These are phyloP conservation scores for Penicillium silybi DNA, from an alignment of 495 filamentous ascomycete genomes.

Conservation along the genomic window DNA sequence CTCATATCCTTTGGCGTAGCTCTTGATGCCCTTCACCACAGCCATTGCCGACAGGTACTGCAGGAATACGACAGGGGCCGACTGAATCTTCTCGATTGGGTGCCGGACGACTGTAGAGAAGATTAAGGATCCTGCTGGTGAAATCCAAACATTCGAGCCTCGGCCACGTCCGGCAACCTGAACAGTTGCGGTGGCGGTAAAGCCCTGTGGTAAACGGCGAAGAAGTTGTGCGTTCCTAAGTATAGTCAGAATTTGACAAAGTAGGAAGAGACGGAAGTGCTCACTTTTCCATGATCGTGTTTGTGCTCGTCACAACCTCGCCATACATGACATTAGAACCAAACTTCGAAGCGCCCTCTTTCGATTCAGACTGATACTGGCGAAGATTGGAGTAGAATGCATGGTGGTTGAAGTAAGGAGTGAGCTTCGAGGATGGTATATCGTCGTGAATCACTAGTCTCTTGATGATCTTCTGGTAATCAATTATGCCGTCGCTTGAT, in stretches of 20 bases:
- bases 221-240: slow-evolving; percentile 73
- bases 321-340: slow-evolving; percentile 81
- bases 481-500: slow-evolving; percentile 57
- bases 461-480: slow-evolving; percentile 74
- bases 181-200: slow-evolving; percentile 85
- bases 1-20: slow-evolving; percentile 71
- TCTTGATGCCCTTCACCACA: slow-evolving; percentile 79
- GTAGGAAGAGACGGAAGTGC: not conserved
- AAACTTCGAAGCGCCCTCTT: slow-evolving; percentile 58
- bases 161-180: slow-evolving; percentile 91
- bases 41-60: slow-evolving; percentile 92
- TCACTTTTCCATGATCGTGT: slow-evolving; percentile 90
- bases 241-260: slow-evolving; percentile 11
- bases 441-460: slow-evolving; percentile 63
- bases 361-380: slow-evolving; percentile 57
- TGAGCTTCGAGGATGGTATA: slow-evolving; percentile 69
- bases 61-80: slow-evolving; percentile 86
- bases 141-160: slow-evolving; percentile 92
- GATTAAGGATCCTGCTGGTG: slow-evolving; percentile 79
- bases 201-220: slow-evolving; percentile 70
- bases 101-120: slow-evolving; percentile 86
- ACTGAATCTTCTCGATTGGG: slow-evolving; percentile 60
- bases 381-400: slow-evolving; percentile 71
- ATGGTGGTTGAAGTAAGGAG: slow-evolving; percentile 84
- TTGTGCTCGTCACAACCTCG: slow-evolving; percentile 91